Evolutionary conservation across 2,329 filamentous ascomycete genomes (phyloP), one percentile per base, ranked within the genome.

Genomic region (Plectosphaerella plurivora): DNA sequence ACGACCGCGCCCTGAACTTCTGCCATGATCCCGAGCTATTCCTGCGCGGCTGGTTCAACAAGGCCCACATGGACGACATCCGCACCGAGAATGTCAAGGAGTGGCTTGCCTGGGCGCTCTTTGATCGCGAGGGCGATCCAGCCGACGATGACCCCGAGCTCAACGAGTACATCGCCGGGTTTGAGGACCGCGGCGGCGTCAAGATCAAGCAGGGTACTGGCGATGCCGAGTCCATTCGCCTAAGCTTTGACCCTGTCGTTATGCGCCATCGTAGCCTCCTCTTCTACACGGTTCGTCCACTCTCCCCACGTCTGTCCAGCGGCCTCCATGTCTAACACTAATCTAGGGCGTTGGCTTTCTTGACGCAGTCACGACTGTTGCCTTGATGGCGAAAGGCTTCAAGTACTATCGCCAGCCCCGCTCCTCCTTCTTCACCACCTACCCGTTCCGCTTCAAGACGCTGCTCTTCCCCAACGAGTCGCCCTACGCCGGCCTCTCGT

Each of bases 21-120:
- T 73, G 86, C 3, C 70, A 78, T 0, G 76, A 83, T 53, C 68
- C 74, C 0, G 77, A 82, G 52, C 67, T 67, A 22, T 90, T 87
- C 61, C 59, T 90, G 41, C 73, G 70, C 44, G 73, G 74, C 54
- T 90, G 87, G 87, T 88, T 89, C 57, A 72, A 83, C n/a, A 81
- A 79, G 36, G 82, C 84, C 2, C 71, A 77, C 14, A 53, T 73
- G 1, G 65, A 71, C 18, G 82, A 86, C 22, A 82, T 90, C 52
- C 73, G 77, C 45, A 71, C 79, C 18, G 84, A 88, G n/a, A 87
- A 89, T 59, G 67, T 89, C 49, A 77, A 75, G 59, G 82, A 87
- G 57, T 89, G 87, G 61, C 65, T 87, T 25, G 71, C 79, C n/a
- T 90, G 87, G 87, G 84, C 81, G 1, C 83, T 89, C 60, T 81